These are phyloP conservation scores for Saccharomyces pastorianus DNA, from an alignment of 1,139 yeast species.

Conservation along the genomic window DNA sequence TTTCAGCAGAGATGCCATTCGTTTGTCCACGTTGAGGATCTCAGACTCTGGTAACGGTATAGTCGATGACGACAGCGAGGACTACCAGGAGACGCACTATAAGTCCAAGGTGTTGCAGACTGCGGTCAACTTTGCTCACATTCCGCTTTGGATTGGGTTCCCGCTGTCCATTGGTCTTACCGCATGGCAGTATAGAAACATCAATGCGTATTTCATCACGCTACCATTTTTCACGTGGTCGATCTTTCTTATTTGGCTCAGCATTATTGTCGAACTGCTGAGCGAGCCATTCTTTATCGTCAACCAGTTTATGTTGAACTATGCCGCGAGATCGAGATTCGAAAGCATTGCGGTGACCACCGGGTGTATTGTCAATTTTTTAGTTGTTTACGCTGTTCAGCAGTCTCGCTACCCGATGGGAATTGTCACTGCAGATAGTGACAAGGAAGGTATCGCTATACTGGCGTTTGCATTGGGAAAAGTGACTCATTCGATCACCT, in stretches of 20 bases:
- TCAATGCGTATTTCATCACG: conserved; percentile 32
- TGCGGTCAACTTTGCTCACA: conserved; percentile 63
- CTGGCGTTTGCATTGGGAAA: conserved; percentile 74
- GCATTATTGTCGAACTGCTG: conserved; percentile 56
- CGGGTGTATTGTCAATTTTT: conserved; percentile 60
- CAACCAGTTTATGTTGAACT: conserved; percentile 61
- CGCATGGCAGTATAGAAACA: conserved; percentile 41
- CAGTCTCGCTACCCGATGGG: conserved; percentile 7
- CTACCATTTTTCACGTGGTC: conserved; percentile 34
- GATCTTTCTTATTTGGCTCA: conserved; percentile 39
- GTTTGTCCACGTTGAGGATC: conserved; percentile 69
- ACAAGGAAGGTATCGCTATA: conserved; percentile 43
- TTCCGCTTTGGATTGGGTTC: conserved; percentile 54
- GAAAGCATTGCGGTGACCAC: conserved; percentile 53
- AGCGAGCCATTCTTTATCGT: conserved; percentile 73
- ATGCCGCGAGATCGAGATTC: conserved; percentile 56
- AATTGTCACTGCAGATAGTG: conserved; percentile 1
- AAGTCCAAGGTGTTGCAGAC: conserved; percentile 41
- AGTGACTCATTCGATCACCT: conserved; percentile 49
- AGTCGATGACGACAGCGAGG: conserved; percentile 17
- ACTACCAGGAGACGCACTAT: conserved; percentile 11
- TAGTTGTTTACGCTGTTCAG: conserved; percentile 35
- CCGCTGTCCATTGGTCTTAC: conserved; percentile 45
- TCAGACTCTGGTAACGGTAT: conserved; percentile 8
- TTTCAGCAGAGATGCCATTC: conserved; percentile 74